phyloP scores from a whole-genome alignment of 2,329 filamentous ascomycete species.

The Monosporascus sp. region DNA sequence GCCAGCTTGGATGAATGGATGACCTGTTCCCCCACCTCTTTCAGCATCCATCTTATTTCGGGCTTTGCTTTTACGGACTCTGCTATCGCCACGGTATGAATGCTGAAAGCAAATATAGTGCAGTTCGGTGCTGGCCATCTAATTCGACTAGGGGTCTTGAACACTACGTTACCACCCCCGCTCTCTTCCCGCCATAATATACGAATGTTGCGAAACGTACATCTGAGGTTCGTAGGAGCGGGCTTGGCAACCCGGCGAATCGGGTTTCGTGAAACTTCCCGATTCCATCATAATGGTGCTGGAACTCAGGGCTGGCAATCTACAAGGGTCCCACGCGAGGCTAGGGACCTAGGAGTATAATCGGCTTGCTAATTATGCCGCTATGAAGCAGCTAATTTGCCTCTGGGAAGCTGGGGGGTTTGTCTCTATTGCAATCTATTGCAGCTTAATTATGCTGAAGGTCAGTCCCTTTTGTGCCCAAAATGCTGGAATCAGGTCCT shows the following conservation, averaged over 20 bases:
- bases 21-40: not conserved
- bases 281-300: not conserved
- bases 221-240: not conserved
- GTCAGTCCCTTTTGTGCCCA: not conserved
- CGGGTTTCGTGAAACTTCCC: not conserved
- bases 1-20: not conserved
- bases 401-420: no score
- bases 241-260: not conserved
- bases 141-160: not conserved
- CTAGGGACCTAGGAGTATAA: not conserved
- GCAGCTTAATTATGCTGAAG: not conserved
- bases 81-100: not conserved
- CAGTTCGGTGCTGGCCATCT: not conserved
- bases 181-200: not conserved
- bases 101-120: not conserved
- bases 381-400: not conserved
- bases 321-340: not conserved
- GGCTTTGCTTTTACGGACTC: not conserved
- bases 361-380: not conserved
- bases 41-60: not conserved
- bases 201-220: not conserved
- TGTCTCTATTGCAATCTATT: not conserved
- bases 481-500: not conserved
- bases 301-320: not conserved
- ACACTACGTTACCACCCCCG: not conserved